phyloP scores from a whole-genome alignment of 1,139 yeast genomes.

The Taphrina flavorubra region DNA sequence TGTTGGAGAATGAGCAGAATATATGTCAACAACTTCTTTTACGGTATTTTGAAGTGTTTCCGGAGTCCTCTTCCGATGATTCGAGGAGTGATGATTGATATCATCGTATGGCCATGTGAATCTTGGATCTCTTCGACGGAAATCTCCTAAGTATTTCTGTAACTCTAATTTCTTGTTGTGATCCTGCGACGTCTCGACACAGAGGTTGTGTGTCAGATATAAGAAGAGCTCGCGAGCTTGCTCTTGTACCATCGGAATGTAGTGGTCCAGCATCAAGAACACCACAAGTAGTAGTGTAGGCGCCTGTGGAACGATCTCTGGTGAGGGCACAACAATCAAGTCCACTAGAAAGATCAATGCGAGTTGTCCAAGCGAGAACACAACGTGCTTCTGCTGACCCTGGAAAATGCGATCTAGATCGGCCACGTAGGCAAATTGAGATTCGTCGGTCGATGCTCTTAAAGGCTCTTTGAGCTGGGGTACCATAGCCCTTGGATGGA shows the following conservation, averaged over 20 bases:
- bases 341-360: conserved; percentile 86
- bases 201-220: conserved; percentile 69
- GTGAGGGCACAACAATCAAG: conserved; percentile 65
- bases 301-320: conserved; percentile 61
- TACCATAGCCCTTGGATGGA: conserved; percentile 86
- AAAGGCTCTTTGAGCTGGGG: conserved; percentile 62
- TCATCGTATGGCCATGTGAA: conserved; percentile 88
- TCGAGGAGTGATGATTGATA: conserved; percentile 56
- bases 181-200: conserved; percentile 53
- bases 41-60: conserved; percentile 82
- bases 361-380: conserved; percentile 85
- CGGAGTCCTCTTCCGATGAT: conserved; percentile 80
- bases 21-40: conserved; percentile 65
- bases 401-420: conserved; percentile 66
- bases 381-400: conserved; percentile 67
- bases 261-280: conserved; percentile 84
- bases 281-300: conserved; percentile 85
- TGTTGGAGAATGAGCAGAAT: conserved; percentile 57
- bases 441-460: conserved; percentile 50
- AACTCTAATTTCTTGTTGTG: conserved; percentile 60
- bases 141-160: conserved; percentile 61
- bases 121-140: conserved; percentile 54
- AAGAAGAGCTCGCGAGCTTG: conserved; percentile 79
- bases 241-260: conserved; percentile 77
- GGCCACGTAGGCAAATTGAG: conserved; percentile 73